Evolutionary conservation across 2,329 filamentous ascomycete species (phyloP).

Genomic region (Falciphora oryzae): DNA sequence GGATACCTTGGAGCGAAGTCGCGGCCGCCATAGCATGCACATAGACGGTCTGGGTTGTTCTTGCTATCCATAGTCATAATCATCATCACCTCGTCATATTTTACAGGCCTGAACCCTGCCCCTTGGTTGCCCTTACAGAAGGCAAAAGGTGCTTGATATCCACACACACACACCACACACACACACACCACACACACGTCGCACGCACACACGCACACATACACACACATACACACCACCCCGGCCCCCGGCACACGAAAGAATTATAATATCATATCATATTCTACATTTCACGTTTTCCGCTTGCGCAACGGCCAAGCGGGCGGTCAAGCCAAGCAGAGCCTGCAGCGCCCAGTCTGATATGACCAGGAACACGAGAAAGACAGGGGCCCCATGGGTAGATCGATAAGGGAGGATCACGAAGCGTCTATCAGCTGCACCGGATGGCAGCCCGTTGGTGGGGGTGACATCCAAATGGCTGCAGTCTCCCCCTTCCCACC

Average conservation of each 20-base stretch:
- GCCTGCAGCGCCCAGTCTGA: not conserved
- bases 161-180: no score
- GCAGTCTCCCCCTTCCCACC: not conserved
- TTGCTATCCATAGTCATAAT: not conserved
- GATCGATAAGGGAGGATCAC: constrained; percentile 4
- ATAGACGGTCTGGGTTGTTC: constrained; percentile 2
- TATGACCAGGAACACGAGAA: not conserved
- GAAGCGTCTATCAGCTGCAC: not conserved
- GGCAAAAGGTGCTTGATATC: no score
- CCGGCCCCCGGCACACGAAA: not conserved
- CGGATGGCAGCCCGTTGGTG: not conserved
- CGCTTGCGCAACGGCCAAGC: not conserved
- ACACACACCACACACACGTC: no score
- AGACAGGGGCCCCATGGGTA: not conserved
- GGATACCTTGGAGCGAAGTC: constrained; percentile 4
- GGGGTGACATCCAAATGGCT: not conserved
- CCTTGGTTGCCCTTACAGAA: not conserved
- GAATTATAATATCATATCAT: not conserved
- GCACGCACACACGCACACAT: no score
- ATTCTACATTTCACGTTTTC: not conserved
- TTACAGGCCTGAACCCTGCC: not conserved
- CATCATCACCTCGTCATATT: not conserved
- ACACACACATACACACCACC: no score
- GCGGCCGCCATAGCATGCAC: constrained; percentile 5
- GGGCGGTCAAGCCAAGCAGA: not conserved